Conservation (phyloP, 129 eudicot species). For the Artemisia annua region DNA sequence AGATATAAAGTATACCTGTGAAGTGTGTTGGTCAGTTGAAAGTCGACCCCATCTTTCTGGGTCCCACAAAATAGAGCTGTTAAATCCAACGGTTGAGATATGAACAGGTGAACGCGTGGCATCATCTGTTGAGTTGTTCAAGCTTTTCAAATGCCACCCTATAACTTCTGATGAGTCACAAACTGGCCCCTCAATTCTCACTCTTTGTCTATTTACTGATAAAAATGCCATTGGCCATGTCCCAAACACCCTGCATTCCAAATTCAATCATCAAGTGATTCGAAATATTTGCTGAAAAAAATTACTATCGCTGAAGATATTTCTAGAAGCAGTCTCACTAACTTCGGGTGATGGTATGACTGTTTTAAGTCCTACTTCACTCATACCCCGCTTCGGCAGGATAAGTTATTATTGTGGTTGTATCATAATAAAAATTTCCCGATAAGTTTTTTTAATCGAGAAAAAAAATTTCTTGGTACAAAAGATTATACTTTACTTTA, state of each 20-base stretch:
- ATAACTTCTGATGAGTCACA: conserved; percentile 79
- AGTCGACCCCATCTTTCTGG: conserved; percentile 98
- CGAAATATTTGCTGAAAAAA: not conserved
- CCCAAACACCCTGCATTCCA: conserved; percentile 73
- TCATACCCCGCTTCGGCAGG: too few species aligned
- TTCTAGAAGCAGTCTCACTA: too few species aligned
- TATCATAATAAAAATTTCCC: too few species aligned
- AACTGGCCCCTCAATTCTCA: conserved; percentile 84
- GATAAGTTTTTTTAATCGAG: too few species aligned
- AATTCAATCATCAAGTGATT: not conserved
- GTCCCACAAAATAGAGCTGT: conserved; percentile 93
- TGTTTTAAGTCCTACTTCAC: too few species aligned
- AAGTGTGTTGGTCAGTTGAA: conserved; percentile 60
- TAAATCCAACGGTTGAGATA: conserved; percentile 88
- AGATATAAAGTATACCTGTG: conserved; percentile 49
- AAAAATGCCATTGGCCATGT: conserved; percentile 93
- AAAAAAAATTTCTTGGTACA: too few species aligned
- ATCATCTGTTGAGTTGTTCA: conserved; percentile 44
- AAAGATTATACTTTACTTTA: not conserved
- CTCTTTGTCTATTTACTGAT: conserved; percentile 63
- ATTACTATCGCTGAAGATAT: too few species aligned
- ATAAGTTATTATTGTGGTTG: too few species aligned
- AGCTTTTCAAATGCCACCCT: conserved; percentile 90
- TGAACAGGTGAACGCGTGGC: conserved; percentile 47
- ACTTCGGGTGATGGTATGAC: too few species aligned